These are phyloP conservation scores for Begonia peltatifolia DNA, from an alignment of 306 rosid species.

Conservation along the genomic window DNA sequence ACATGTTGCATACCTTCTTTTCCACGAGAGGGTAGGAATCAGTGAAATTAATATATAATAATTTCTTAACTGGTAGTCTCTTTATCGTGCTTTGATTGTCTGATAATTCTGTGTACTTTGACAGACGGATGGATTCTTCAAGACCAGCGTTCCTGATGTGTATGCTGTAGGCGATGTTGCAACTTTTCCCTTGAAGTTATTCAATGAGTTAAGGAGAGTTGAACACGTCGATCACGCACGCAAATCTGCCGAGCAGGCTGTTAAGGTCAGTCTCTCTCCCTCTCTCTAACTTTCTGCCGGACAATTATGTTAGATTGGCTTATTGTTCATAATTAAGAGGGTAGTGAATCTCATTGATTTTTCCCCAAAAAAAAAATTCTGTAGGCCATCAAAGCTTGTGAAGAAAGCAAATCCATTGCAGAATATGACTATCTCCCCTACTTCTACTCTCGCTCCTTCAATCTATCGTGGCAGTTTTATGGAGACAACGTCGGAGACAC, in stretches of 20 bases:
- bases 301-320: not conserved
- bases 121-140: slow-evolving; percentile 86
- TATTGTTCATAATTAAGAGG: too few species aligned
- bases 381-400: slow-evolving; percentile 76
- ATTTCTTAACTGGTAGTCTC: not conserved
- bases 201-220: slow-evolving; percentile 72
- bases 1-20: not conserved
- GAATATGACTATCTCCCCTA: slow-evolving; percentile 90
- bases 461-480: slow-evolving; percentile 84
- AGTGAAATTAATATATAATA: too few species aligned
- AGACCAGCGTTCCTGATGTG: slow-evolving; percentile 56
- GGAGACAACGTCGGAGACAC: slow-evolving; percentile 92
- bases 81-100: not conserved
- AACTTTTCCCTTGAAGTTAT: slow-evolving; percentile 83
- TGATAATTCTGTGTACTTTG: slow-evolving; percentile 1
- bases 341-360: too few species aligned
- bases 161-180: slow-evolving; percentile 99
- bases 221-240: slow-evolving; percentile 96
- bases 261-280: slow-evolving; percentile 26
- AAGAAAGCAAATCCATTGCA: slow-evolving; percentile 52
- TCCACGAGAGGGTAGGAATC: too few species aligned
- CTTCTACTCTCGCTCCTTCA: slow-evolving; percentile 91
- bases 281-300: not conserved
- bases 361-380: too few species aligned
- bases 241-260: slow-evolving; percentile 96